phyloP scores from a whole-genome alignment of 2,329 filamentous ascomycete species.

The Paracamarosporium sp. region DNA sequence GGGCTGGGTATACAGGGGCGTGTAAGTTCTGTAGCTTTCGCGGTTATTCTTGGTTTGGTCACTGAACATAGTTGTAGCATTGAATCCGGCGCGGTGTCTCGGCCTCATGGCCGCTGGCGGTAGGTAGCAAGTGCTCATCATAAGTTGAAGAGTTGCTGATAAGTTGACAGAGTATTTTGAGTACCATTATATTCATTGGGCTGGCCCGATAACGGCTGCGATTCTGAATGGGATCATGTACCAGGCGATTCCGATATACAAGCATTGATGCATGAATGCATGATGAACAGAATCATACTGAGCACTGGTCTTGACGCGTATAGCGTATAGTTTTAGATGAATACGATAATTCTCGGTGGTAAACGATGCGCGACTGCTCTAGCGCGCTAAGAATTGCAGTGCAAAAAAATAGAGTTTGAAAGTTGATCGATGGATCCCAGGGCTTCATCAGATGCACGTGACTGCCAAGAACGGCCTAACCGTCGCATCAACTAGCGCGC shows the following conservation, averaged over 20 bases:
- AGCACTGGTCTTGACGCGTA: too few species aligned
- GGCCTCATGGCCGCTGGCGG: constrained; percentile 41
- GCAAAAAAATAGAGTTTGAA: background rate
- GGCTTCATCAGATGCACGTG: too few species aligned
- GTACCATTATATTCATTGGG: constrained; percentile 45
- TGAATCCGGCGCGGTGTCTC: constrained; percentile 45
- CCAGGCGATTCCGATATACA: constrained; percentile 31
- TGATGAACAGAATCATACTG: background rate
- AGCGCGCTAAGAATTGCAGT: background rate
- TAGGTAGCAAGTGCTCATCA: constrained; percentile 7
- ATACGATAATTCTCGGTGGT: too few species aligned
- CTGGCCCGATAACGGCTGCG: constrained; percentile 36
- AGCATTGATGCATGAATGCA: constrained; percentile 5
- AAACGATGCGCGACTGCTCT: background rate
- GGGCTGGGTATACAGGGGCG: constrained; percentile 41
- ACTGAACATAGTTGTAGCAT: constrained; percentile 23
- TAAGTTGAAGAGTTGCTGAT: background rate
- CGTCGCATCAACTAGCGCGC: constrained; percentile 6
- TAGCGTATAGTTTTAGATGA: too few species aligned
- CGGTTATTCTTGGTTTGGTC: too few species aligned
- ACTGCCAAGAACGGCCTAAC: background rate
- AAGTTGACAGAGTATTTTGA: constrained; percentile 29
- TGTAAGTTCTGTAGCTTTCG: too few species aligned
- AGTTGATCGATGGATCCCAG: too few species aligned
- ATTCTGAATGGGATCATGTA: constrained; percentile 42